Evolutionary conservation across 768 basidiomycete species (phyloP).

Genomic region (Termitomyces sp.): DNA sequence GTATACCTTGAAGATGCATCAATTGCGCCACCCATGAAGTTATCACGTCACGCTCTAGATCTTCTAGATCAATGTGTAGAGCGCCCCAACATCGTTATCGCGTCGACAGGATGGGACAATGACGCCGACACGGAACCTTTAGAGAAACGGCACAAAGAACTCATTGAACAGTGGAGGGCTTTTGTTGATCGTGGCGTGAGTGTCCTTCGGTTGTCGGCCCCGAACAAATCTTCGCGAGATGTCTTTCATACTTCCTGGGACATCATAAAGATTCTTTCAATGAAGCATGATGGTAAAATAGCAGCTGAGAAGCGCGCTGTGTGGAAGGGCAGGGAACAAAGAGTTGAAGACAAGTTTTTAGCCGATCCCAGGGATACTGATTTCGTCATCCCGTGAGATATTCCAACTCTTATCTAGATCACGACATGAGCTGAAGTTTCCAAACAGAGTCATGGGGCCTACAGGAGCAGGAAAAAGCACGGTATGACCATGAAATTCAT

Average conservation of each 20-base stretch:
- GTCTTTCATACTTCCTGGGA: slow-evolving; percentile 6
- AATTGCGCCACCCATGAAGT: neutral
- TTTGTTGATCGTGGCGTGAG: slow-evolving; percentile 10
- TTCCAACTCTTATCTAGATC: neutral
- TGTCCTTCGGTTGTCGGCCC: slow-evolving; percentile 5
- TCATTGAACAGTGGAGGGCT: slow-evolving; percentile 7
- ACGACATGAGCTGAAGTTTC: neutral
- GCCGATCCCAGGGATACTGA: slow-evolving; percentile 4
- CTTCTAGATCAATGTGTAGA: slow-evolving; percentile 6
- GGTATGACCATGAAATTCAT: neutral
- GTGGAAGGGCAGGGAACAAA: slow-evolving; percentile 8
- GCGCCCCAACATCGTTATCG: slow-evolving; percentile 3
- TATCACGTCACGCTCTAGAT: slow-evolving; percentile 1
- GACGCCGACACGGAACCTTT: neutral
- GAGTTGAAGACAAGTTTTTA: slow-evolving; percentile 6
- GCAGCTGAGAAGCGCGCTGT: neutral
- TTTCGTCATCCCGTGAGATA: slow-evolving; percentile 7
- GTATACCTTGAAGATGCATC: slow-evolving; percentile 8
- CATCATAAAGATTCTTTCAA: slow-evolving; percentile 5
- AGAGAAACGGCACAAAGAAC: slow-evolving; percentile 6
- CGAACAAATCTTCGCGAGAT: slow-evolving; percentile 2
- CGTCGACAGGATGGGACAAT: slow-evolving; percentile 9
- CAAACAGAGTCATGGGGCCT: slow-evolving; percentile 7
- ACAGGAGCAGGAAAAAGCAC: slow-evolving; percentile 12
- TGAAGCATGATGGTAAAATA: slow-evolving; percentile 3